Percentiles rank a stretch among this genome's conserved stretches.
Conservation (phyloP, 2,329 filamentous ascomycete genomes). For the Lasiodiplodia citricola region DNA sequence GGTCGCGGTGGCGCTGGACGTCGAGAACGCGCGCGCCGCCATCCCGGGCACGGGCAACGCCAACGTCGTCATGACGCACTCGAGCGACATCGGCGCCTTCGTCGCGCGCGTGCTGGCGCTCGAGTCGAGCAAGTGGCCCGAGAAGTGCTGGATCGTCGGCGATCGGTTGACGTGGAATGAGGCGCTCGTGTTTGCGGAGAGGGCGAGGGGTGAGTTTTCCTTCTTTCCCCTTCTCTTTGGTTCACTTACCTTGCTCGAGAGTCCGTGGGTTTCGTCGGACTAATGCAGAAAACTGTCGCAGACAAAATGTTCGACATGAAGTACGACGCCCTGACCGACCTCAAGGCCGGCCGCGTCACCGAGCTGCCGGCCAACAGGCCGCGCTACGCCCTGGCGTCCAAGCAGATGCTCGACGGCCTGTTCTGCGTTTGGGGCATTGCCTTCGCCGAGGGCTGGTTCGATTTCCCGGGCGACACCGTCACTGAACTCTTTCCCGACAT, state of each 20-base stretch:
- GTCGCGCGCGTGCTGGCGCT: slow-evolving; percentile 2
- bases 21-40: slow-evolving; percentile 16
- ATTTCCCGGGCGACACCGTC: slow-evolving; percentile 1
- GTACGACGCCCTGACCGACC: slow-evolving; percentile 7
- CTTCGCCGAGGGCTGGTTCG: slow-evolving; percentile 9
- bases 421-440: slow-evolving; percentile 8
- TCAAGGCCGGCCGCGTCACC: not conserved
- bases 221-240: no score
- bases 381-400: slow-evolving; percentile 8
- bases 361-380: slow-evolving; percentile 3
- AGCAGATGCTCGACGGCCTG: slow-evolving; percentile 8
- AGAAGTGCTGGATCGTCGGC: slow-evolving; percentile 12
- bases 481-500: not conserved
- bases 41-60: slow-evolving; percentile 20
- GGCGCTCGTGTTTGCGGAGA: slow-evolving; percentile 11
- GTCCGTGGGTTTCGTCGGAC: no score
- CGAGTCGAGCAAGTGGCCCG: not conserved
- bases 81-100: slow-evolving; percentile 12
- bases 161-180: slow-evolving; percentile 25
- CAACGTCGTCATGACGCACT: slow-evolving; percentile 12
- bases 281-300: not conserved
- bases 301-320: not conserved
- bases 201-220: not conserved
- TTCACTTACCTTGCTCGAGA: no score
- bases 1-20: slow-evolving; percentile 5